phyloP scores from a whole-genome alignment of 1,139 yeast genomes.

The Groenewaldozyma sp. region DNA sequence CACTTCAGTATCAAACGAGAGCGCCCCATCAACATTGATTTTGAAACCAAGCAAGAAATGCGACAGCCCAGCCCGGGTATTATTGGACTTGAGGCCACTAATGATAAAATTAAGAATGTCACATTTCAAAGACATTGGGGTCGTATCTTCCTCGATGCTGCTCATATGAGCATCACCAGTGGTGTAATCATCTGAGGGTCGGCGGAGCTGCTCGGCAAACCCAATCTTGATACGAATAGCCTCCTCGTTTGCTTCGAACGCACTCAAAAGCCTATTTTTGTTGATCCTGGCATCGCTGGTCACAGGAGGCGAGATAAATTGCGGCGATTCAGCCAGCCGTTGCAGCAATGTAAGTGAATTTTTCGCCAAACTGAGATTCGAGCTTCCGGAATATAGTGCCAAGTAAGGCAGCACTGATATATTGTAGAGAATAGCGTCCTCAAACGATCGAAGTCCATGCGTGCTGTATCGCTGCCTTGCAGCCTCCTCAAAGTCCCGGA shows the following conservation, averaged over 20 bases:
- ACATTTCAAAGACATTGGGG: slow-evolving; percentile 31
- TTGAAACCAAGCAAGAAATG: slow-evolving; percentile 75
- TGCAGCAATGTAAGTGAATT: slow-evolving; percentile 46
- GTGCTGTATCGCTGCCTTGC: slow-evolving; percentile 37
- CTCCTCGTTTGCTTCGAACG: slow-evolving; percentile 69
- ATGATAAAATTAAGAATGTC: slow-evolving; percentile 48
- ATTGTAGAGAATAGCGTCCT: slow-evolving; percentile 61
- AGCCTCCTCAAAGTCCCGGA: slow-evolving; percentile 17
- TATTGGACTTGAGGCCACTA: slow-evolving; percentile 38
- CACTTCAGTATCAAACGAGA: slow-evolving; percentile 36
- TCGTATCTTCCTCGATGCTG: slow-evolving; percentile 36
- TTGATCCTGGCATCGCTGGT: slow-evolving; percentile 36
- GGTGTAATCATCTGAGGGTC: slow-evolving; percentile 28
- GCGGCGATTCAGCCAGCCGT: slow-evolving; percentile 42
- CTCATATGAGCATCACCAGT: slow-evolving; percentile 1
- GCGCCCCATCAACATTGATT: slow-evolving; percentile 33
- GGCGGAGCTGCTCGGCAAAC: slow-evolving; percentile 60
- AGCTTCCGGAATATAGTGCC: slow-evolving; percentile 59
- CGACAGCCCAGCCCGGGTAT: slow-evolving; percentile 43
- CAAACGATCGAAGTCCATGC: slow-evolving; percentile 55
- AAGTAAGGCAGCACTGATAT: slow-evolving; percentile 61
- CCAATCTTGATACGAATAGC: slow-evolving; percentile 56
- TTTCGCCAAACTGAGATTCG: slow-evolving; percentile 41
- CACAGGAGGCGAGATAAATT: slow-evolving; percentile 35
- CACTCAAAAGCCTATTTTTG: slow-evolving; percentile 58